Evolutionary conservation across 176 grass and related monocot species (phyloP).

Genomic region (Rhynchospora tenuis): DNA sequence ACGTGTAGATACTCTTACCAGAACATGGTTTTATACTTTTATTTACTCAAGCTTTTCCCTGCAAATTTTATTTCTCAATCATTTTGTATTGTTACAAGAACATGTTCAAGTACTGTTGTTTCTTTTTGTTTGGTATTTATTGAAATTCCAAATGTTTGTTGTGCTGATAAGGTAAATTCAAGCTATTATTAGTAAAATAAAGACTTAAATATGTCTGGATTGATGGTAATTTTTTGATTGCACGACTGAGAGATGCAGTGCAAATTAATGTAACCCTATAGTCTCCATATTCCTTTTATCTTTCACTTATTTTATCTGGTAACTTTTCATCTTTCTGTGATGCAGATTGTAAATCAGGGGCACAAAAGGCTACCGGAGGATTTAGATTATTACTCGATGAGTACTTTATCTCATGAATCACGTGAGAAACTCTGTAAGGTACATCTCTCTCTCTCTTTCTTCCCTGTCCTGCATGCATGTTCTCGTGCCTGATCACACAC

Average conservation of each 20-base stretch:
- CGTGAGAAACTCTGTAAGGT: slow-evolving; percentile 93
- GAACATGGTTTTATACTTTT: no score
- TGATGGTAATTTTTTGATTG: not conserved
- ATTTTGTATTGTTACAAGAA: no score
- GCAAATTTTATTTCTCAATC: no score
- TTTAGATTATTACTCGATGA: slow-evolving; percentile 76
- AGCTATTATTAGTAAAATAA: not conserved
- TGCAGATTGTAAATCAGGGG: slow-evolving; percentile 91
- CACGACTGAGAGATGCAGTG: no score
- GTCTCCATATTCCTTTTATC: no score
- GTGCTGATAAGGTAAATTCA: not conserved
- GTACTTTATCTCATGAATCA: slow-evolving; percentile 72
- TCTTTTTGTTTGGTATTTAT: no score
- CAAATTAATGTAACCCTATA: no score
- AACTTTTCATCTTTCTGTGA: not conserved
- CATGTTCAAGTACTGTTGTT: no score
- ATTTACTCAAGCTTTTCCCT: no score
- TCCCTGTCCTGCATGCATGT: no score
- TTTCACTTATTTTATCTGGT: not conserved
- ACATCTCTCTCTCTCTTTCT: not conserved
- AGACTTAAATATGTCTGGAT: not conserved
- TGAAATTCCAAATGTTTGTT: no score
- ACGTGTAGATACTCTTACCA: no score
- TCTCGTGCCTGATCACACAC: not conserved
- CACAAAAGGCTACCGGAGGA: slow-evolving; percentile 82